These are phyloP conservation scores for Mycena belliarum DNA, from an alignment of 768 basidiomycete genomes.

Conservation along the genomic window DNA sequence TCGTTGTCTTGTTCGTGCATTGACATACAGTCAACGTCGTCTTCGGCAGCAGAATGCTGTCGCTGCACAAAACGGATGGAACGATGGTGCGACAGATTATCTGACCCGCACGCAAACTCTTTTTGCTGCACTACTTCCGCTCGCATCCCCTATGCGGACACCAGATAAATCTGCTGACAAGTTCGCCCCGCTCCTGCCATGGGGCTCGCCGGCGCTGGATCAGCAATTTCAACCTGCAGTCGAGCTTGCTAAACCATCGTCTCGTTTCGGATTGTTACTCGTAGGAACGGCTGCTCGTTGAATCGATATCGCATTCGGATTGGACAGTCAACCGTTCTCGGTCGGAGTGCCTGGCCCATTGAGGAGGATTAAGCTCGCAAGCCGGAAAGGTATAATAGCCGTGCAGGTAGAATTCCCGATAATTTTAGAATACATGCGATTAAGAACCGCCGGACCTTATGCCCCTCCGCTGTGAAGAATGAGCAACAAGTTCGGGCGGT, in stretches of 20 bases:
- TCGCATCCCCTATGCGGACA: conserved; percentile 23
- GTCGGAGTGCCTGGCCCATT: no score
- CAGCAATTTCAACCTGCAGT: conserved; percentile 59
- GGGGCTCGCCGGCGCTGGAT: conserved; percentile 54
- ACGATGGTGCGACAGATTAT: conserved; percentile 39
- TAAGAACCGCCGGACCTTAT: conserved; percentile 38
- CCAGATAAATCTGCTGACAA: conserved; percentile 33
- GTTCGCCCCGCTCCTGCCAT: conserved; percentile 46
- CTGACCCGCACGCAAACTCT: conserved; percentile 62
- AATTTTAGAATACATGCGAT: conserved; percentile 24
- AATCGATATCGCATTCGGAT: conserved; percentile 13
- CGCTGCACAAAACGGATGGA: conserved; percentile 26
- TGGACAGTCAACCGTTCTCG: no score
- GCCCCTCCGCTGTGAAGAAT: conserved; percentile 70
- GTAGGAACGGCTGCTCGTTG: conserved; percentile 39
- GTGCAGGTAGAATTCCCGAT: conserved; percentile 6
- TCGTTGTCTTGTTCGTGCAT: conserved; percentile 7
- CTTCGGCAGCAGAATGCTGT: background rate
- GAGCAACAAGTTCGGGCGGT: background rate
- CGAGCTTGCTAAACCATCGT: conserved; percentile 67
- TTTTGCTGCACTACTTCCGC: conserved; percentile 58
- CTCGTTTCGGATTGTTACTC: conserved; percentile 75
- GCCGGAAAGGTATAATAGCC: conserved; percentile 1
- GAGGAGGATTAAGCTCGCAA: no score
- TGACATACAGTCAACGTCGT: background rate